phyloP scores from a whole-genome alignment of 345 rosid species.

The Gossypium anomalum region DNA sequence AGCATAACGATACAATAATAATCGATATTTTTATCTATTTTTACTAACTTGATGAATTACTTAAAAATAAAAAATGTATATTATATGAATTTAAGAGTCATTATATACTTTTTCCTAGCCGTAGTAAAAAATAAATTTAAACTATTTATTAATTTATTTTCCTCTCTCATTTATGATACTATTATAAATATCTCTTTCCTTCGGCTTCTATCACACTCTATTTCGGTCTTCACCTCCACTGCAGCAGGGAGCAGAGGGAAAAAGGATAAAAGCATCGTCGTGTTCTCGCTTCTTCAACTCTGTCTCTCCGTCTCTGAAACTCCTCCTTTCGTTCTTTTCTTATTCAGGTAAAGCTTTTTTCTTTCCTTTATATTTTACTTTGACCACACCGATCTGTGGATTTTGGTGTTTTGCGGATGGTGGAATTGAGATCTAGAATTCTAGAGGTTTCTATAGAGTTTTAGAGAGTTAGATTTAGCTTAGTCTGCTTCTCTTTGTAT shows the following conservation, averaged over 20 bases:
- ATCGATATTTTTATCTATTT: too few relatives aligned
- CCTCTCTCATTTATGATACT: neutral
- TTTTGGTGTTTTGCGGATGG: conserved; percentile 8
- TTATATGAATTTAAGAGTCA: too few relatives aligned
- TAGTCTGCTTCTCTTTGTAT: neutral
- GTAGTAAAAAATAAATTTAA: too few relatives aligned
- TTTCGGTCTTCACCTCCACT: neutral
- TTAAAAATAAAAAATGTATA: too few relatives aligned
- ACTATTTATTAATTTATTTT: too few relatives aligned
- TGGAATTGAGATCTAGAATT: conserved; percentile 27
- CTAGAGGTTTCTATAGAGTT: neutral
- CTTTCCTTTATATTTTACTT: neutral
- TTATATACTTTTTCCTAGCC: too few relatives aligned
- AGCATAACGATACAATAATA: too few relatives aligned
- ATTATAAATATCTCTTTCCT: neutral
- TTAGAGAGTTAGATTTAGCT: neutral
- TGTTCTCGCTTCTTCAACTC: conserved; percentile 14
- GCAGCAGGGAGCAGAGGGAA: conserved; percentile 2
- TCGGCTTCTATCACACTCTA: conserved; percentile 7
- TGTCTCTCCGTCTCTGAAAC: neutral
- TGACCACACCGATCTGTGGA: conserved; percentile 12
- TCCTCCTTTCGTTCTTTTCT: neutral
- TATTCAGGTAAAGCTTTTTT: neutral
- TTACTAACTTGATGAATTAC: too few relatives aligned
- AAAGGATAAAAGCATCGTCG: neutral